These are phyloP conservation scores for Komagataella kurtzmanii DNA, from an alignment of 805 yeast genomes.

Conservation along the genomic window DNA sequence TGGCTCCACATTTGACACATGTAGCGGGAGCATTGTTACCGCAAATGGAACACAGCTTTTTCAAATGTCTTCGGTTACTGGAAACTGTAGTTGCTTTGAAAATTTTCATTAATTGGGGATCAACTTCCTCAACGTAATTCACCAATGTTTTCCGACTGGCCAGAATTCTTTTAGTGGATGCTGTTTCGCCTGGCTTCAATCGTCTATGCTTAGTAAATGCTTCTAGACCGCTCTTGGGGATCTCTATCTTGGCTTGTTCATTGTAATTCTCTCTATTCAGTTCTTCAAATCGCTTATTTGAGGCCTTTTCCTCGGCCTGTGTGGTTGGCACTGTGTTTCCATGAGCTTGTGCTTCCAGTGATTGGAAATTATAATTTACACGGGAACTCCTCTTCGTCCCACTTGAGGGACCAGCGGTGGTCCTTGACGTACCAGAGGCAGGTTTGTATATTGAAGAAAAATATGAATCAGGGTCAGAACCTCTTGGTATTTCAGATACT, in stretches of 20 bases:
- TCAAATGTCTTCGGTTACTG: constrained; percentile 18
- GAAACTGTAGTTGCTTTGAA: constrained; percentile 18
- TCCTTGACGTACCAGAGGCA: constrained; percentile 2
- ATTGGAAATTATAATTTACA: constrained; percentile 19
- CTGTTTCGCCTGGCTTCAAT: constrained; percentile 10
- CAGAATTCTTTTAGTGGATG: constrained; percentile 22
- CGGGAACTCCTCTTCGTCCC: constrained; percentile 12
- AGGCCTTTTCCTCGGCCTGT: constrained; percentile 18
- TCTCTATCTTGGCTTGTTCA: constrained; percentile 22
- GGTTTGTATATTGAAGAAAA: constrained; percentile 14
- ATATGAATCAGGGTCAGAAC: constrained; percentile 10
- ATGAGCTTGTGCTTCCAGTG: constrained; percentile 8
- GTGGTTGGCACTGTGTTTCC: constrained; percentile 5
- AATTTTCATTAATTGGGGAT: constrained; percentile 17
- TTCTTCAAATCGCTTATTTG: constrained; percentile 24
- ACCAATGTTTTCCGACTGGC: constrained; percentile 25
- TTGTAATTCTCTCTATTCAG: constrained; percentile 29
- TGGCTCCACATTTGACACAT: constrained; percentile 25
- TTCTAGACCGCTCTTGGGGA: constrained; percentile 16
- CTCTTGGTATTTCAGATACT: constrained; percentile 16
- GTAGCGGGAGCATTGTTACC: constrained; percentile 27
- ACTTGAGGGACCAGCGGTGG: not conserved
- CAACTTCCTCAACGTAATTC: constrained; percentile 29
- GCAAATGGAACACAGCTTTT: constrained; percentile 31
- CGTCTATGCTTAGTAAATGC: not conserved